Conservation (phyloP, 768 basidiomycete species). For the Cyclocybe cylindracea region DNA sequence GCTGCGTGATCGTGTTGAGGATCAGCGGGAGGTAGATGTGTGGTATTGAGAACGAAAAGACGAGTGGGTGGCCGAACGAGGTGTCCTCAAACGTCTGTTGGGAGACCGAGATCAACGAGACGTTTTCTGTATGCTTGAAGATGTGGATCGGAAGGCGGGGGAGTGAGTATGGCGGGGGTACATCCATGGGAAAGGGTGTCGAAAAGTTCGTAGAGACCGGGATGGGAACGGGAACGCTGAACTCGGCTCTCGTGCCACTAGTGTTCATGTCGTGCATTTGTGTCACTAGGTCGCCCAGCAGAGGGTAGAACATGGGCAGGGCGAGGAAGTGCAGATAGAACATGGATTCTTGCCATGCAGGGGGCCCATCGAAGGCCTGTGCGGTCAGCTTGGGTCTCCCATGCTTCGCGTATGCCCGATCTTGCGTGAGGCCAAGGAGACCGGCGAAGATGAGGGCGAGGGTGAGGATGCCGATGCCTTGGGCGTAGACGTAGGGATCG, state of each 20-base stretch:
- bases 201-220: constrained; percentile 17
- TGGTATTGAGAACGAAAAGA: constrained; percentile 49
- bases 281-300: constrained; percentile 49
- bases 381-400: constrained; percentile 24
- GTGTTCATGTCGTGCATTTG: constrained; percentile 48
- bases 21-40: constrained; percentile 60
- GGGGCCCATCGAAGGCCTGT: constrained; percentile 10
- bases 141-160: constrained; percentile 20
- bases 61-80: constrained; percentile 11
- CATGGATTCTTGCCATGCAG: constrained; percentile 85
- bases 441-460: constrained; percentile 81
- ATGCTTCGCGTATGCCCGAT: constrained; percentile 66
- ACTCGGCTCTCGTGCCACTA: constrained; percentile 34
- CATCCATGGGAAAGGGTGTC: constrained; percentile 27
- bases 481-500: constrained; percentile 50
- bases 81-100: constrained; percentile 7
- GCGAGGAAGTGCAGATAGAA: constrained; percentile 88
- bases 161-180: constrained; percentile 33
- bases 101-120: constrained; percentile 26
- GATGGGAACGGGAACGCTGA: constrained; percentile 25
- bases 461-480: constrained; percentile 73
- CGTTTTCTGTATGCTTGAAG: constrained; percentile 16
- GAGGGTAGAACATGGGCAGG: constrained; percentile 73
- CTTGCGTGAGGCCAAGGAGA: constrained; percentile 82
- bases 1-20: constrained; percentile 81